phyloP scores from a whole-genome alignment of 2,329 filamentous ascomycete genomes.

The Harringtonia aguacate region DNA sequence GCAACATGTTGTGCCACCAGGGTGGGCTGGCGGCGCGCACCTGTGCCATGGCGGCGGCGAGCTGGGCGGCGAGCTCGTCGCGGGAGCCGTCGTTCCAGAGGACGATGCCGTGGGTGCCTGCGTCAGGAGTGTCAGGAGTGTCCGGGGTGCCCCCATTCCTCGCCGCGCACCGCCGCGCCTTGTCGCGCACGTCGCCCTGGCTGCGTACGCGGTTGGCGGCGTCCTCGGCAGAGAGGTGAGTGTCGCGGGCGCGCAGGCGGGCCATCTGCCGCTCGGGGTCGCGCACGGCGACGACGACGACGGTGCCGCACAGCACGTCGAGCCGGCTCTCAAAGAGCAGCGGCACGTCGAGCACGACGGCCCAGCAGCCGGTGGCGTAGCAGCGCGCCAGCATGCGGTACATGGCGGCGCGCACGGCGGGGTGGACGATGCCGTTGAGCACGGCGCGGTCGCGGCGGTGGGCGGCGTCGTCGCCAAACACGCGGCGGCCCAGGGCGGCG shows the following conservation, averaged over 20 bases:
- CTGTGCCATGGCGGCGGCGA: constrained; percentile 54
- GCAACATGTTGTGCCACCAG: constrained; percentile 70
- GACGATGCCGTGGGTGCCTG: constrained; percentile 53
- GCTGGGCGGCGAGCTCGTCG: constrained; percentile 56
- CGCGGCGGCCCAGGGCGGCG: constrained; percentile 69
- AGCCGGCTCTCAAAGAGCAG: constrained; percentile 82
- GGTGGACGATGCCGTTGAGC: constrained; percentile 86
- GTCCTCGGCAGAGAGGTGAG: constrained; percentile 72
- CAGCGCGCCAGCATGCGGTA: constrained; percentile 60
- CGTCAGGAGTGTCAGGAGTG: no score
- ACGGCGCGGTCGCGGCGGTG: constrained; percentile 60
- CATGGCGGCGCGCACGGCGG: constrained; percentile 76
- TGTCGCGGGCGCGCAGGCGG: constrained; percentile 63
- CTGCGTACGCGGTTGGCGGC: constrained; percentile 77
- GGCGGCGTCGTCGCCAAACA: constrained; percentile 73
- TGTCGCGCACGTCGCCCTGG: constrained; percentile 76
- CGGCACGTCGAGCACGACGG: constrained; percentile 85
- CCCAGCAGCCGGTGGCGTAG: constrained; percentile 72
- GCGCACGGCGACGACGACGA: constrained; percentile 76
- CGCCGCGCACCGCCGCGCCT: constrained; percentile 64
- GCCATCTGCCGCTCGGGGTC: constrained; percentile 76
- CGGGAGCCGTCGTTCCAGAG: constrained; percentile 82
- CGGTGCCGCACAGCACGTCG: constrained; percentile 74
- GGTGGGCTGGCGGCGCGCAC: constrained; percentile 54
- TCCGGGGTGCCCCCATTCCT: constrained; percentile 48